Base-by-base conservation (phyloP, 306 rosid genomes). In the Lagenaria siceraria region DNA sequence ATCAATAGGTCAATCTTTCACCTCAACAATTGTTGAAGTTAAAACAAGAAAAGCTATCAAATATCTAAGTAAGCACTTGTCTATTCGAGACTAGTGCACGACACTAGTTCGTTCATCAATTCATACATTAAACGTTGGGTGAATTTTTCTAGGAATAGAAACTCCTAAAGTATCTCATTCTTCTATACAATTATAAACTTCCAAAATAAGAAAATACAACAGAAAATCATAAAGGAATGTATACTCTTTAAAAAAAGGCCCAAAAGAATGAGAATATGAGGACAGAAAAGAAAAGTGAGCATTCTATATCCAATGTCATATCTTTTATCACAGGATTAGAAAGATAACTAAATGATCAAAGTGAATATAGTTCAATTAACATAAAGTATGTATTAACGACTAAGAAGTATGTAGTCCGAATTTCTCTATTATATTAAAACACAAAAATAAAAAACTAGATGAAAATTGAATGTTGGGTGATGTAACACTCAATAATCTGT, bases 241-340 rank as follows among this genome's bases (percentile, higher is more conserved):
- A 13, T 46, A 0, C 36, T 7, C 55, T 21, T 40, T 7, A 11
- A 13, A 29, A 25, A 29, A 8, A 31, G 8, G 14, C 11, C 14
- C 35, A 13, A 69, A 69, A 42, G 75, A 69, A 69, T 24, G n/a
- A 42, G 55, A 69, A 69, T 69, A 66, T 66, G 74, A 38, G 43
- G 53, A 2, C 7, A 2, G 6, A 24, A 68, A 12, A 13, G 7
- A 24, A 40, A 68, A 7, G 36, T 7, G 55, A 46, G 75, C 43
- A 69, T 43, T 70, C 22, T 24, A 46, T 70, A 46, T 1, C 55
- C 14, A 66, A 11, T n/a, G 52, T 7, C 38, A 40, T 66, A 43
- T 69, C 7, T 24, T 69, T 69, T 22, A 69, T 12, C n/a, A 4
- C 55, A 43, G 14, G 55, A 24, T 38, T 69, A 69, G 7, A 46